Base-by-base conservation (phyloP, 306 rosid species). In the Glycyrrhiza uralensis region DNA sequence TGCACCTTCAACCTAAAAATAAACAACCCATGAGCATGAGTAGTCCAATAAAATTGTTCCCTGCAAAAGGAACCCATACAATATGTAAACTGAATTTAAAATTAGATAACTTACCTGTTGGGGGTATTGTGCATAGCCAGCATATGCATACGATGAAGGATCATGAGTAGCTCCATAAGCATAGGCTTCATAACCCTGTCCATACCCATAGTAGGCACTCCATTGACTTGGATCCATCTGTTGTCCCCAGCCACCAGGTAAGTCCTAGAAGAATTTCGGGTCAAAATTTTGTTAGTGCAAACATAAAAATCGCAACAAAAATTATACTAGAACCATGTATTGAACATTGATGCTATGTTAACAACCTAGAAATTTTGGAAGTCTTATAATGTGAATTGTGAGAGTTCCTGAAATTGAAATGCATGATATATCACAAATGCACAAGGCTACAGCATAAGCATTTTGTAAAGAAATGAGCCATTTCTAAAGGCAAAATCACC, bases 141-240 rank as follows among this genome's bases (percentile, higher is more conserved):
- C 78, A 78, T 92, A 84, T 15, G 93, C 96, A 74, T 90, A 90
- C 66, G 71, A 12, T 0, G 97, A 87, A 72, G 98, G 93, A 76
- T 93, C 98, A 0, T 80, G 96, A 49, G 92, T 74, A 28, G 90
- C 87, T 17, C 96, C 91, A 62, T 87, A 93, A n/a, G 85, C 85
- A 84, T 88, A 93, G 49, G 93, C 86, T 68, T 90, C 97, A 54
- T 87, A 93, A 68, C 96, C 96, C 71, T 91, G 96, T 46, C 96
- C 96, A 81, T 92, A 90, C 18, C 91, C 93, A 77, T 90, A 90
- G 79, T 93, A 90, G 3, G 87, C 84, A 68, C 66, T 78, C 98
- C 98, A 92, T 63, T 92, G 96, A 83, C 54, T 88, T 36, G 88
- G 92, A 80, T 88, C 96, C 66, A 78, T 88, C 86, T 87, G 97